These are phyloP conservation scores for Fusarium paranaense DNA, from an alignment of 2,329 filamentous ascomycete genomes.

Conservation along the genomic window DNA sequence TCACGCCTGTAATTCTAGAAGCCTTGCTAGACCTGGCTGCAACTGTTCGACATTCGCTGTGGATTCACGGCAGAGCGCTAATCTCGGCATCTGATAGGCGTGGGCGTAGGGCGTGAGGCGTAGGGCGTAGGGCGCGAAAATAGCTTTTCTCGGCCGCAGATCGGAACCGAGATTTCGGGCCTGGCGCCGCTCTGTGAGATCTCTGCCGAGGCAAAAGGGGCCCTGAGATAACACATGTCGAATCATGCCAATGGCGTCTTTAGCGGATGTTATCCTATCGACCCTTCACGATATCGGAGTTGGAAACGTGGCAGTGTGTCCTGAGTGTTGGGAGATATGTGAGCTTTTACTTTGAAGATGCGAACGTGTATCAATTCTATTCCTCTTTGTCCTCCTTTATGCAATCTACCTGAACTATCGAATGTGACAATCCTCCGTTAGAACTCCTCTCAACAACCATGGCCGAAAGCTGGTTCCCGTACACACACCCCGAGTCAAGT, in stretches of 20 bases:
- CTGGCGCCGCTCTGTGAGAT: background rate
- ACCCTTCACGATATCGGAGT: background rate
- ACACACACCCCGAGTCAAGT: slow-evolving; percentile 82
- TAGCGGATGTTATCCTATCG: background rate
- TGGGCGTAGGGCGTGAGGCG: background rate
- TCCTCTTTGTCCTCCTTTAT: background rate
- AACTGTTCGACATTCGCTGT: too few relatives aligned
- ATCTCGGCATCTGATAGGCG: background rate
- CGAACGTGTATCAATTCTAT: background rate
- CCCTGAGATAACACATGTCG: background rate
- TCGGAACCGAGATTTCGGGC: background rate
- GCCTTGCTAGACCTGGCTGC: background rate
- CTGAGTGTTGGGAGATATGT: background rate
- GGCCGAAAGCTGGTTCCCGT: slow-evolving; percentile 57
- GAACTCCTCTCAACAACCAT: slow-evolving; percentile 14
- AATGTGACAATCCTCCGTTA: slow-evolving; percentile 9
- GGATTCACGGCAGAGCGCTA: background rate
- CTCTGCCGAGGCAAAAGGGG: background rate
- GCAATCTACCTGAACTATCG: slow-evolving; percentile 21
- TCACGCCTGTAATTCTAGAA: background rate
- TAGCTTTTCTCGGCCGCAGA: background rate
- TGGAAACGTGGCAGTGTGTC: too few relatives aligned
- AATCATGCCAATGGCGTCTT: background rate
- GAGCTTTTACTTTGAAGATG: background rate
- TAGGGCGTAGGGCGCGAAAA: slow-evolving; percentile 8